Base-by-base conservation (phyloP, 2,329 filamentous ascomycete species). In the Diaporthe humulicola region DNA sequence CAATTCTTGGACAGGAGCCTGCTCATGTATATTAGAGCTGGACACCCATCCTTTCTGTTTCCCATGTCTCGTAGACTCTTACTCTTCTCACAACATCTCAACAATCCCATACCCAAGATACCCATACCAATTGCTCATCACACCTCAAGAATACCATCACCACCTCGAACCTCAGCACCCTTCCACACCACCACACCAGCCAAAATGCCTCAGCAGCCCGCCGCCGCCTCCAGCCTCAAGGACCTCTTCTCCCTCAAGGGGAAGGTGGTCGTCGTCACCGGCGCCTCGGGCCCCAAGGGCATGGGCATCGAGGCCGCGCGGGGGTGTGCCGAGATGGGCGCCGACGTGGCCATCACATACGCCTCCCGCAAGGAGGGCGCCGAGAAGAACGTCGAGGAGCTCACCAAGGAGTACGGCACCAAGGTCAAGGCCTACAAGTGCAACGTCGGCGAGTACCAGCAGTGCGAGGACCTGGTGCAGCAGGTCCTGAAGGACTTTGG, bases 401-500 rank as follows among this genome's bases (percentile, higher is more conserved):
- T 94, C 73, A 87, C 86, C 78, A 87, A 89, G 81, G 87, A 90
- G 57, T 93, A 93, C 79, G 91, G 92, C 56, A 89, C 94, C 78
- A 91, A 92, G 82, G 90, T 86, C 82, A 90, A 89, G 84, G 89
- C 89, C 54, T 91, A 91, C 84, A 86, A 90, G 83, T 87, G 90
- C 78, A 88, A 92, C 80, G 84, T 90, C 25, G 88, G 85, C 75
- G 86, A 90, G 75, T 89, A 86, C 79, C 79, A 83, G n/a, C 84
- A 87, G 25, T 87, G 91, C 73, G 85, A 90, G 81, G 81, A 84
- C 58, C 87, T 90, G 77, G 85, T 91, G 73, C 85, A 87, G 75
- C 89, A 94, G 38, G 91, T 95, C 77, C 88, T 93, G 81, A 85
- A 87, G 78, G 94, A 96, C 81, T 95, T 95, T 81, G 92, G 92